Base-by-base conservation (phyloP, 2,329 filamentous ascomycete species). In the Aspergillus tamarii region DNA sequence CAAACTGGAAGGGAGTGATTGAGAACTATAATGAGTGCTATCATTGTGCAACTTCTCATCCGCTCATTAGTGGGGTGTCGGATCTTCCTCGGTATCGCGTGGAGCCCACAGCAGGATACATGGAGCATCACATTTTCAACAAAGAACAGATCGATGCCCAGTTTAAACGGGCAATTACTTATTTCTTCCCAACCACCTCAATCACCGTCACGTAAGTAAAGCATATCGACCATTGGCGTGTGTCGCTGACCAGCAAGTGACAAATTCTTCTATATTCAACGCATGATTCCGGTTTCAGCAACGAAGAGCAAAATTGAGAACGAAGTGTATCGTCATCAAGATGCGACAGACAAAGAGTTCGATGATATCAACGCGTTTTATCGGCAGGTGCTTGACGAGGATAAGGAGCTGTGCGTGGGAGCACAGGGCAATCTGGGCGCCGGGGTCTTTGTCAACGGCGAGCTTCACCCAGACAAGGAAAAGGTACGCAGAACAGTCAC, bases 231-330 rank as follows among this genome's bases (percentile, higher is more conserved):
- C 16, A 19, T 4, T 9, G 16, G 9, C 16, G 16, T 41, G 1
- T n/a, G 16, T 41, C 39, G 21, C 30, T 14, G 9, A 53, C 62
- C 19, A 3, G 3, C 81, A 21, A 70, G 69, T 26, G 83, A 48
- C 78, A 84, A 66, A 77, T 88, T 89, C 77, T 86, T 89, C 77
- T 88, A 87, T 77, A 85, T 89, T 63, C 85, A 88, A 73, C 81
- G 86, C 60, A 88, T 88, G 74, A 80, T 88, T 16, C 87, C 88
- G 6, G 80, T 79, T 50, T 79, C 80, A 1, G 80, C 87, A 0
- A 81, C 77, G 23, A 82, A 78, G 50, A 84, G 82, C 8, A 79
- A 79, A 43, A 88, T 89, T 80, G 81, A 82, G 66, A 88, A 89
- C 71, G 86, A 89, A 72, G 85, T 89, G 32, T 89, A 83, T 78